phyloP scores from a whole-genome alignment of 2,329 filamentous ascomycete species.

The Phyllachora maydis region DNA sequence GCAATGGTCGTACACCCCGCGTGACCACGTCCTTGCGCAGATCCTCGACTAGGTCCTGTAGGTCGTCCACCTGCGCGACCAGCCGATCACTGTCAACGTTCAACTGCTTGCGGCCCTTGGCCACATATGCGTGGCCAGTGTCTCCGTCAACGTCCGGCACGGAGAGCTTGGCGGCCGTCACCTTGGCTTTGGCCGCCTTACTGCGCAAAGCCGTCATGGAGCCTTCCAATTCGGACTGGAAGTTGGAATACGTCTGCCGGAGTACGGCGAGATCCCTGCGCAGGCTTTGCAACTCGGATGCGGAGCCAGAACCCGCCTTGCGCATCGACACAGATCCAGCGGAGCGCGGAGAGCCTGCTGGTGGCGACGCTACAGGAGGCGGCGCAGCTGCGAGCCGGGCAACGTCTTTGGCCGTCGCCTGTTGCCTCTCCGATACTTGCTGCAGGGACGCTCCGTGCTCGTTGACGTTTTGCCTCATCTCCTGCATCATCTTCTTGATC shows the following conservation, averaged over 20 bases:
- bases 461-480: conserved; percentile 64
- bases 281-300: conserved; percentile 62
- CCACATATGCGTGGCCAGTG: conserved; percentile 70
- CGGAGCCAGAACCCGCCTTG: conserved; percentile 36
- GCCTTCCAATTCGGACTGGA: conserved; percentile 69
- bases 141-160: conserved; percentile 56
- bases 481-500: conserved; percentile 65
- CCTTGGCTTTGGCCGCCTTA: conserved; percentile 69
- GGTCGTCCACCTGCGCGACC: conserved; percentile 79
- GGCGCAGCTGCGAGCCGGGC: conserved; percentile 32
- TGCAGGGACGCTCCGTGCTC: conserved; percentile 69
- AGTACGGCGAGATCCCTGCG: conserved; percentile 79
- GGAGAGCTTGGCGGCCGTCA: conserved; percentile 46
- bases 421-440: conserved; percentile 73
- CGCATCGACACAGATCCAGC: conserved; percentile 9
- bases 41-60: conserved; percentile 95
- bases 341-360: conserved; percentile 25
- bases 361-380: conserved; percentile 13
- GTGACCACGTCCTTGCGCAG: conserved; percentile 91
- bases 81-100: conserved; percentile 76
- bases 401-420: conserved; percentile 77
- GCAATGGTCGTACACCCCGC: conserved; percentile 76
- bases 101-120: conserved; percentile 68
- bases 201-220: conserved; percentile 69
- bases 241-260: conserved; percentile 81